A percentile compares a stretch with the other conserved stretches of the same genome.
Conservation (phyloP, 805 yeast species). For the Yamadazyma tumulicola region DNA sequence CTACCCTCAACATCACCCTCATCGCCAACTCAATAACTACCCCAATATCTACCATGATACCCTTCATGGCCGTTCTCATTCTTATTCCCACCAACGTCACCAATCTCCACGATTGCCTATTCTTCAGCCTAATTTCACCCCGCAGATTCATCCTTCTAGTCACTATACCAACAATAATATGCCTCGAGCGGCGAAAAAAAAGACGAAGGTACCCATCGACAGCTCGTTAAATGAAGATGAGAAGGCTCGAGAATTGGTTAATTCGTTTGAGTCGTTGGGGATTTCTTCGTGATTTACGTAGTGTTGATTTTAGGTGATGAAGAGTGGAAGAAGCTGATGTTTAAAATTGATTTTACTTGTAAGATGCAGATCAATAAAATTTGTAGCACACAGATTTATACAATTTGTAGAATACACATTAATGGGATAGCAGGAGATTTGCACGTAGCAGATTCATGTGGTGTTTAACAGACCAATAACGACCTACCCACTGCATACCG, state of each 20-base stretch:
- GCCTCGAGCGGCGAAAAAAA: conserved; percentile 6
- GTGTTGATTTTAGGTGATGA: too few relatives aligned
- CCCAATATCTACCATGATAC: not conserved
- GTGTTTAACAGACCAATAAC: too few relatives aligned
- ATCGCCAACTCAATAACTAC: not conserved
- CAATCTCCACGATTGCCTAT: conserved; percentile 10
- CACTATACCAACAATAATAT: conserved; percentile 11
- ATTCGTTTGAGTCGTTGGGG: conserved; percentile 17
- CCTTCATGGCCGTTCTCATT: not conserved
- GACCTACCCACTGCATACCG: too few relatives aligned
- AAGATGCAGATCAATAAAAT: too few relatives aligned
- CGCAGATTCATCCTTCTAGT: conserved; percentile 13
- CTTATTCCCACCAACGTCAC: conserved; percentile 4
- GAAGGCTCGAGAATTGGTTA: conserved; percentile 27
- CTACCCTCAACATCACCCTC: conserved; percentile 2
- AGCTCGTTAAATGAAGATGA: conserved; percentile 21
- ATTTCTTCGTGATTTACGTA: conserved; percentile 9
- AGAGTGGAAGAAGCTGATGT: too few relatives aligned
- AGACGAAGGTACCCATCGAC: conserved; percentile 1
- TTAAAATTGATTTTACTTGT: too few relatives aligned
- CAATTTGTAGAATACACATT: too few relatives aligned
- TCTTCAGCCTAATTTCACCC: conserved; percentile 11
- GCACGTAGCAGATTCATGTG: too few relatives aligned
- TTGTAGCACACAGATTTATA: too few relatives aligned
- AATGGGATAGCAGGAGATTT: too few relatives aligned